Percentiles rank a stretch among this genome's conserved stretches.
These are phyloP conservation scores for Nitzschia sp. DNA, from an alignment of 108 stramenopile species.

Conservation along the genomic window DNA sequence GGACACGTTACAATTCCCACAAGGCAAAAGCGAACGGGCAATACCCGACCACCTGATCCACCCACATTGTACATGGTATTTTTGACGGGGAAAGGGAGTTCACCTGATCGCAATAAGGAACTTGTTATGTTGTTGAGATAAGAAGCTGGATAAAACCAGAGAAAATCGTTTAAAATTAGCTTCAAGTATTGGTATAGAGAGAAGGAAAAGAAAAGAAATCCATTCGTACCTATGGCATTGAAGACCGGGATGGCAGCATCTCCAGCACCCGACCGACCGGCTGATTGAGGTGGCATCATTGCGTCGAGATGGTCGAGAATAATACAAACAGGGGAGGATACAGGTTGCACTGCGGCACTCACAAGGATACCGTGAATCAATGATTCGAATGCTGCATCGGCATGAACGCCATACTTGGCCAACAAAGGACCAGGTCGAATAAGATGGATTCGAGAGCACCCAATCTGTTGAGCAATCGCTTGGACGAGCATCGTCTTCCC, in stretches of 20 bases:
- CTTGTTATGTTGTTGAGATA: constrained; percentile 57
- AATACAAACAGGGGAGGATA: constrained; percentile 46
- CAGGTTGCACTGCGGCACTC: constrained; percentile 45
- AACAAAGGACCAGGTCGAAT: constrained; percentile 58
- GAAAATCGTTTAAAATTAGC: background rate
- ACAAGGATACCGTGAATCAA: constrained; percentile 57
- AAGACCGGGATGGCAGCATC: constrained; percentile 68
- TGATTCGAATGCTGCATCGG: constrained; percentile 77
- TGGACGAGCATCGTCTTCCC: constrained; percentile 70
- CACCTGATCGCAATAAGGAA: constrained; percentile 38
- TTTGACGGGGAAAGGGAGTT: constrained; percentile 70
- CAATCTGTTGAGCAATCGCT: constrained; percentile 52
- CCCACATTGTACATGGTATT: constrained; percentile 63
- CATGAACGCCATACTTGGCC: constrained; percentile 71
- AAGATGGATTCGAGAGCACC: constrained; percentile 60
- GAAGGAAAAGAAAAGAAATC: background rate
- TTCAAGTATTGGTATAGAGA: background rate
- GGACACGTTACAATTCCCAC: constrained; percentile 75
- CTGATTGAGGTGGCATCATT: constrained; percentile 48
- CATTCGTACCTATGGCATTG: constrained; percentile 55
- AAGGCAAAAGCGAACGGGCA: constrained; percentile 61
- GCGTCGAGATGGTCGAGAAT: constrained; percentile 75
- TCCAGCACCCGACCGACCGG: constrained; percentile 28
- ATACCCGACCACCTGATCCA: constrained; percentile 35
- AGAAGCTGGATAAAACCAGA: too few relatives aligned